phyloP scores from a whole-genome alignment of 768 basidiomycete species.

The Mycena leptocephala region DNA sequence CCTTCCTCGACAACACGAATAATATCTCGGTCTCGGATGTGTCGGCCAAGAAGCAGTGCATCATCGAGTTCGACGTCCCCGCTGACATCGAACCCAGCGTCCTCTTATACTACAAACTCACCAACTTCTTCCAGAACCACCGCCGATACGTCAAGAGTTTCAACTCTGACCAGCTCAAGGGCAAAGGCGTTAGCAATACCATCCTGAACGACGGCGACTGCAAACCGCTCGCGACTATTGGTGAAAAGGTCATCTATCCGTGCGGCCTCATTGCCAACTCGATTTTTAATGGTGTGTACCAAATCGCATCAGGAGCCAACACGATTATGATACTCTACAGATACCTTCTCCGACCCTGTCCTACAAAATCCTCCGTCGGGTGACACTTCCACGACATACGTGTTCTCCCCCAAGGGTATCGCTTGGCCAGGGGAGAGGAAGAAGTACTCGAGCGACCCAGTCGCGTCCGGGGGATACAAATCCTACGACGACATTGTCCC shows the following conservation, averaged over 20 bases:
- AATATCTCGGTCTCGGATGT: constrained; percentile 61
- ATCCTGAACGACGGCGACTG: constrained; percentile 84
- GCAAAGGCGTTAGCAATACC: constrained; percentile 66
- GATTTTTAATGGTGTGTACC: constrained; percentile 89
- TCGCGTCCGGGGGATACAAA: constrained; percentile 63
- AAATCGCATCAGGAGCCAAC: not conserved
- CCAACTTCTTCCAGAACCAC: constrained; percentile 99
- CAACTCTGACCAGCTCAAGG: constrained; percentile 88
- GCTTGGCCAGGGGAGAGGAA: constrained; percentile 97
- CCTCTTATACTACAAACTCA: constrained; percentile 96
- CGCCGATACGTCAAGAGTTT: constrained; percentile 96
- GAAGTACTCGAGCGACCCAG: constrained; percentile 83
- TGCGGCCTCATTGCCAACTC: constrained; percentile 99
- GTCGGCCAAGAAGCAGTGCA: constrained; percentile 71
- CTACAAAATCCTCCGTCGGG: constrained; percentile 69
- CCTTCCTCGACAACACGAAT: constrained; percentile 75
- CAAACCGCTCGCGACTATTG: constrained; percentile 82
- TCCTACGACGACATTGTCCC: constrained; percentile 82
- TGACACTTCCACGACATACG: constrained; percentile 67
- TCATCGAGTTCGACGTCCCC: constrained; percentile 88
- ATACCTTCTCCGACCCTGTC: constrained; percentile 82
- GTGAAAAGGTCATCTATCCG: constrained; percentile 84
- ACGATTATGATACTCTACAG: constrained; percentile 55
- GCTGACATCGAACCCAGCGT: constrained; percentile 82
- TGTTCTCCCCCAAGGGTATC: constrained; percentile 85